phyloP scores from a whole-genome alignment of 202 grass and related monocot genomes.

The Zizania palustris region DNA sequence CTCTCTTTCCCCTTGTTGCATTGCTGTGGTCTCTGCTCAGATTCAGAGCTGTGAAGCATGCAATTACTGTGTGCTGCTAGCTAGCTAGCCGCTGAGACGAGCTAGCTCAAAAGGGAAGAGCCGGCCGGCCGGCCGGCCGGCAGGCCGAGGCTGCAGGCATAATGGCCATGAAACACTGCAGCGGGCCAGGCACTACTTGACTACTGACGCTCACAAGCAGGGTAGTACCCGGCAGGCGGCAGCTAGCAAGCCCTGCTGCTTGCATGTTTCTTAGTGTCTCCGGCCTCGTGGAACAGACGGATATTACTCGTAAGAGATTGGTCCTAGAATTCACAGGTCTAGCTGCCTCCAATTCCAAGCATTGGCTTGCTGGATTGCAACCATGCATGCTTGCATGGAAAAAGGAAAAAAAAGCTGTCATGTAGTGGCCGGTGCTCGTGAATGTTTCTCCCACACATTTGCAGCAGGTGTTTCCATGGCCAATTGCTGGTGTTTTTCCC shows the following conservation, averaged over 20 bases:
- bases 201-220: background rate
- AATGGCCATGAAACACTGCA: constrained; percentile 38
- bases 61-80: constrained; percentile 24
- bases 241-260: background rate
- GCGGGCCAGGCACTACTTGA: constrained; percentile 21
- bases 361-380: constrained; percentile 1
- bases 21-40: background rate
- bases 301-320: constrained; percentile 29
- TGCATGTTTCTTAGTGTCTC: constrained; percentile 30
- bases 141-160: background rate
- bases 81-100: background rate
- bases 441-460: constrained; percentile 8
- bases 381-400: background rate
- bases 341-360: background rate
- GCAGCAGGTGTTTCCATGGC: constrained; percentile 12
- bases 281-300: background rate
- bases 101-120: constrained; percentile 27
- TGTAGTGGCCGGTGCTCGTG: background rate
- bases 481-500: background rate
- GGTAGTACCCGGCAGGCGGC: background rate
- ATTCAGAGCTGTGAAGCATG: constrained; percentile 37
- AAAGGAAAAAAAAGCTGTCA: background rate
- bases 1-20: background rate
- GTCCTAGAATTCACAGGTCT: constrained; percentile 20
- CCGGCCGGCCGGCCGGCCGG: too few relatives aligned